Evolutionary conservation across 345 rosid species (phyloP).

Genomic region (Garcia nutans): DNA sequence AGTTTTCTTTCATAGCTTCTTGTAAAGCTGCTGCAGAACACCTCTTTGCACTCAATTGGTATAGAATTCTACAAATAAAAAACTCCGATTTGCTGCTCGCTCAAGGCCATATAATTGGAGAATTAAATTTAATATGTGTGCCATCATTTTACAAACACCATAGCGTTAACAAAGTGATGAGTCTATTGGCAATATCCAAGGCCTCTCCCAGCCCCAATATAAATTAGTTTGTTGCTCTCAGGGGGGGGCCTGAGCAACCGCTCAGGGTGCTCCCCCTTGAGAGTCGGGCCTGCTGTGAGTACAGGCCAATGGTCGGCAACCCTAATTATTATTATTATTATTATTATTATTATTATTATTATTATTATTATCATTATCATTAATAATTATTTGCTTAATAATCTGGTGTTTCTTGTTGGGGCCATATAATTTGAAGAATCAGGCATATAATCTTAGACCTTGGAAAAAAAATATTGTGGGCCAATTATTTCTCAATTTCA

Average conservation of each 20-base stretch:
- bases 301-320: not conserved
- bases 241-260: too few species aligned
- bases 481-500: not conserved
- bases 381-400: too few species aligned
- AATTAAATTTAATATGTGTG: not conserved
- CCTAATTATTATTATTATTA: not conserved
- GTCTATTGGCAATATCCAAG: too few species aligned
- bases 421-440: not conserved
- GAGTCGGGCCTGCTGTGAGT: too few species aligned
- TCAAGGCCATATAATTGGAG: not conserved
- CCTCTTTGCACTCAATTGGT: not conserved
- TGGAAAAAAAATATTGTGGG: not conserved
- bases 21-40: constrained; percentile 43
- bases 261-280: too few species aligned
- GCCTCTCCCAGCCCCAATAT: too few species aligned
- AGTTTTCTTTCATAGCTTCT: constrained; percentile 40
- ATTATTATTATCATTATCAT: too few species aligned
- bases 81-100: not conserved
- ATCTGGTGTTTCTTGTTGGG: not conserved
- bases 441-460: constrained; percentile 14
- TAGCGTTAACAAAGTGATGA: not conserved
- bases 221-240: too few species aligned
- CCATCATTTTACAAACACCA: not conserved
- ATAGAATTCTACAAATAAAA: not conserved
- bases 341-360: too few species aligned